Percentiles rank a stretch among this genome's conserved stretches.
Evolutionary conservation across 2,329 filamentous ascomycete genomes (phyloP).

Genomic region (Rasamsonia emersonii): DNA sequence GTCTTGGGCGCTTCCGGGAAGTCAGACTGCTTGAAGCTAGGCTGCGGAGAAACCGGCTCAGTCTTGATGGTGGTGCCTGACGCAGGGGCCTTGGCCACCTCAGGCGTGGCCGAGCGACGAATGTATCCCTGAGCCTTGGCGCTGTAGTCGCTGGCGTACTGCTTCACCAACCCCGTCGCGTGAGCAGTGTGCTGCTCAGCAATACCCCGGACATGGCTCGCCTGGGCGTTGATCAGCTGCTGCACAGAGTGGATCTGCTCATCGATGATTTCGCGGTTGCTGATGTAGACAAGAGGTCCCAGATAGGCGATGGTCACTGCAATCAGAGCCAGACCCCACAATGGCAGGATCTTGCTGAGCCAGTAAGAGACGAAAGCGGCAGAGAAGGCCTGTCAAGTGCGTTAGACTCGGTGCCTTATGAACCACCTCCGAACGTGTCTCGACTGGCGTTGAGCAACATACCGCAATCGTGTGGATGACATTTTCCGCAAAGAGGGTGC

Average conservation of each 20-base stretch:
- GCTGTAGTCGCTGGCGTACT: conserved; percentile 53
- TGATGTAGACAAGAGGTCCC: conserved; percentile 54
- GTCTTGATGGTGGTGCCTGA: conserved; percentile 35
- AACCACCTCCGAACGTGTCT: too few species aligned
- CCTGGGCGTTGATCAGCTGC: conserved; percentile 49
- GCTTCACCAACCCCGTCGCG: conserved; percentile 49
- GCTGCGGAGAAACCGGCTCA: conserved; percentile 22
- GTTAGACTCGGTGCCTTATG: conserved; percentile 7
- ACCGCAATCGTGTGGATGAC: conserved; percentile 52
- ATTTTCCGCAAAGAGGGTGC: conserved; percentile 58
- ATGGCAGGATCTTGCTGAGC: conserved; percentile 57
- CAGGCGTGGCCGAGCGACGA: conserved; percentile 26
- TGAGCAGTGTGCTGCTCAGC: conserved; percentile 52
- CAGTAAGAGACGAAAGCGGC: conserved; percentile 53
- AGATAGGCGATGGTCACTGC: conserved; percentile 50
- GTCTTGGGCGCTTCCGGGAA: conserved; percentile 41
- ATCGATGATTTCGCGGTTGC: conserved; percentile 58
- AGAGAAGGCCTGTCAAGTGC: conserved; percentile 44
- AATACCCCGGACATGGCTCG: conserved; percentile 51
- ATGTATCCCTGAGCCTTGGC: conserved; percentile 52
- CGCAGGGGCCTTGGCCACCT: conserved; percentile 31
- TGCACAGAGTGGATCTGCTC: conserved; percentile 48
- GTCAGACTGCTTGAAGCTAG: conserved; percentile 36
- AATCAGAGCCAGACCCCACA: conserved; percentile 55
- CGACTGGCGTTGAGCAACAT: too few species aligned